phyloP scores from a whole-genome alignment of 2,329 filamentous ascomycete genomes.

The Fusarium irregulare region DNA sequence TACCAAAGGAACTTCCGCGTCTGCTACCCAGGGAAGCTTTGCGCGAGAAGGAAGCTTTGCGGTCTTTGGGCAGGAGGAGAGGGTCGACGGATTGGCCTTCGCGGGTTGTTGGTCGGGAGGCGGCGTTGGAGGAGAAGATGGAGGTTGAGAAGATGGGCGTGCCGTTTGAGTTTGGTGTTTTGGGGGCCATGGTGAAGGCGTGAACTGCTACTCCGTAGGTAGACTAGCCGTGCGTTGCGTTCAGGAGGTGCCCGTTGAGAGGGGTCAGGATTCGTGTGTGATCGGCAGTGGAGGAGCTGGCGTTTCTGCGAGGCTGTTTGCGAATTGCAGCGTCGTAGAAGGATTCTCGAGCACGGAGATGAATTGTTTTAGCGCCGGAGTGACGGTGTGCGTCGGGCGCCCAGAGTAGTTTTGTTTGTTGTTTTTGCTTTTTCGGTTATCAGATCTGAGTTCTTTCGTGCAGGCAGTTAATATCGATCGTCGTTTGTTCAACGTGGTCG shows the following conservation, averaged over 20 bases:
- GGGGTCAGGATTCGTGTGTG: conserved; percentile 12
- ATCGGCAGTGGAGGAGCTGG: conserved; percentile 32
- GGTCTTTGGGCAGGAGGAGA: conserved; percentile 56
- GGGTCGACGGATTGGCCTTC: conserved; percentile 51
- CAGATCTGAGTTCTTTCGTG: background rate
- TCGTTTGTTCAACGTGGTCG: background rate
- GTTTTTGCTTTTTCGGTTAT: background rate
- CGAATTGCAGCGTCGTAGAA: conserved; percentile 27
- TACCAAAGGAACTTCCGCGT: conserved; percentile 55
- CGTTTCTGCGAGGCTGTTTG: conserved; percentile 23
- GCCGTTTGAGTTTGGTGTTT: conserved; percentile 44
- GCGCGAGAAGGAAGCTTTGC: conserved; percentile 65
- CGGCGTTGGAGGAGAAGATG: conserved; percentile 50
- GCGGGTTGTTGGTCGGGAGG: conserved; percentile 53
- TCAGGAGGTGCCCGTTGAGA: conserved; percentile 1
- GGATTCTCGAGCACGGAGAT: conserved; percentile 1
- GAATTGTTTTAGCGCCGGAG: background rate
- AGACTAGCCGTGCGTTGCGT: conserved; percentile 18
- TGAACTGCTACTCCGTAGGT: background rate
- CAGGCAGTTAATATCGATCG: background rate
- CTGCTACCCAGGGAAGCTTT: conserved; percentile 64
- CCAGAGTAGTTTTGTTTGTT: background rate
- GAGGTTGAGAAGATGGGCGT: conserved; percentile 53
- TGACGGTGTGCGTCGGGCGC: conserved; percentile 8
- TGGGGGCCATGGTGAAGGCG: conserved; percentile 35